These are phyloP conservation scores for Cordyceps pruinosa DNA, from an alignment of 2,329 filamentous ascomycete species.

Conservation along the genomic window DNA sequence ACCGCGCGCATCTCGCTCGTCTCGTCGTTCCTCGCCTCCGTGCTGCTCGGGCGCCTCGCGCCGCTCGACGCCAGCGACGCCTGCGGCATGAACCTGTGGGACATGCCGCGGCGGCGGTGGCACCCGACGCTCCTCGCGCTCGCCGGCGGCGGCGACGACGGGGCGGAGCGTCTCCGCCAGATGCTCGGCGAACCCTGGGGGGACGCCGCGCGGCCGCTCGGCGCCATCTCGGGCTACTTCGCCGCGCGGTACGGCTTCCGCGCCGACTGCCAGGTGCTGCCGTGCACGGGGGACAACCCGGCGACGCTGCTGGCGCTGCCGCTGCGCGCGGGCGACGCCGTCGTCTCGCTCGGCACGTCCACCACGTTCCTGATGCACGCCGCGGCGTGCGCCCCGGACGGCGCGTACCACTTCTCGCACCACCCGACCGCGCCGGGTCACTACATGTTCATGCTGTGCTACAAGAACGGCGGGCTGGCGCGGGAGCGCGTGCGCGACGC, in stretches of 20 bases:
- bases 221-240: constrained; percentile 72
- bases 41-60: constrained; percentile 79
- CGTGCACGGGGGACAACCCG: constrained; percentile 94
- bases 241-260: constrained; percentile 71
- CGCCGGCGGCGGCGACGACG: constrained; percentile 58
- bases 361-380: constrained; percentile 98
- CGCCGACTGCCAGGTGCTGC: constrained; percentile 65
- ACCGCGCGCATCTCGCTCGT: constrained; percentile 87
- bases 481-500: constrained; percentile 83
- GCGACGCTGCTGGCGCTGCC: constrained; percentile 89
- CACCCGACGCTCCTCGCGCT: constrained; percentile 68
- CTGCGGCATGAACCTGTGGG: constrained; percentile 95
- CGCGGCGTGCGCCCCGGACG: constrained; percentile 80
- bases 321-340: constrained; percentile 79
- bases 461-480: constrained; percentile 94
- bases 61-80: constrained; percentile 92
- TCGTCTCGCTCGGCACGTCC: constrained; percentile 89
- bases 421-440: constrained; percentile 84
- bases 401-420: constrained; percentile 95
- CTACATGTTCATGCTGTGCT: constrained; percentile 99
- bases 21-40: constrained; percentile 87
- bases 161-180: constrained; percentile 54
- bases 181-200: constrained; percentile 76
- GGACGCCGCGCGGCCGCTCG: constrained; percentile 75
- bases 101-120: constrained; percentile 69